Percentiles rank a stretch among this genome's conserved stretches.
These are phyloP conservation scores for Phytophthora cactorum DNA, from an alignment of 352 stramenopile genomes.

Conservation along the genomic window DNA sequence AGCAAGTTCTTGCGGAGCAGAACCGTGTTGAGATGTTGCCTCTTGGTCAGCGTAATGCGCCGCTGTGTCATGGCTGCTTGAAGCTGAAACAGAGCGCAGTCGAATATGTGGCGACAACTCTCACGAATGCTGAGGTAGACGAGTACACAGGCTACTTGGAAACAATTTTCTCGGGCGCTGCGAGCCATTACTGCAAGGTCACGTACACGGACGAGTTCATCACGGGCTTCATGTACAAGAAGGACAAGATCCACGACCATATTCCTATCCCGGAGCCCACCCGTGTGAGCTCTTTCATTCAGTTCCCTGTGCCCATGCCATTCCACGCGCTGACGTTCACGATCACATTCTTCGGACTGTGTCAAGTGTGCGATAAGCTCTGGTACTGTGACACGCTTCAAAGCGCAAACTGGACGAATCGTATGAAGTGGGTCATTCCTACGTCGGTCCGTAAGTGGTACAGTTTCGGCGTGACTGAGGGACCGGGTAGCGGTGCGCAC, in stretches of 20 bases:
- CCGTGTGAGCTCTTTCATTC: conserved; percentile 88
- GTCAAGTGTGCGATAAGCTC: conserved; percentile 88
- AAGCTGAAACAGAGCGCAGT: conserved; percentile 81
- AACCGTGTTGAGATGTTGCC: conserved; percentile 85
- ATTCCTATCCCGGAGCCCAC: conserved; percentile 88
- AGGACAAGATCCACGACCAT: conserved; percentile 91
- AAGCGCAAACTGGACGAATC: conserved; percentile 82
- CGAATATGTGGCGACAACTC: conserved; percentile 77
- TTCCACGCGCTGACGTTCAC: conserved; percentile 90
- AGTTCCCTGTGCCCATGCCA: conserved; percentile 88
- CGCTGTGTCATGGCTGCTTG: conserved; percentile 82
- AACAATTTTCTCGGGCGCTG: conserved; percentile 82
- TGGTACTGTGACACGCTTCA: conserved; percentile 90
- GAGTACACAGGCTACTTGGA: conserved; percentile 81
- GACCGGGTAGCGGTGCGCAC: conserved; percentile 82
- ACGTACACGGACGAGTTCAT: conserved; percentile 88
- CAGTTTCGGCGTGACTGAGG: conserved; percentile 81
- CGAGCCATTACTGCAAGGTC: conserved; percentile 85
- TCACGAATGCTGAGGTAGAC: conserved; percentile 63
- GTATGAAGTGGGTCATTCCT: conserved; percentile 92
- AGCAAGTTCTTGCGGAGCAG: conserved; percentile 74
- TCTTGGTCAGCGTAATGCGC: conserved; percentile 81
- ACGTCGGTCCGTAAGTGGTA: conserved; percentile 90
- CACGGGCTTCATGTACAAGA: conserved; percentile 91
- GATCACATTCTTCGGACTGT: conserved; percentile 85